Percentiles rank a stretch among this genome's conserved stretches.
phyloP scores from a whole-genome alignment of 2,329 filamentous ascomycete genomes.

The Talaromyces sp. region DNA sequence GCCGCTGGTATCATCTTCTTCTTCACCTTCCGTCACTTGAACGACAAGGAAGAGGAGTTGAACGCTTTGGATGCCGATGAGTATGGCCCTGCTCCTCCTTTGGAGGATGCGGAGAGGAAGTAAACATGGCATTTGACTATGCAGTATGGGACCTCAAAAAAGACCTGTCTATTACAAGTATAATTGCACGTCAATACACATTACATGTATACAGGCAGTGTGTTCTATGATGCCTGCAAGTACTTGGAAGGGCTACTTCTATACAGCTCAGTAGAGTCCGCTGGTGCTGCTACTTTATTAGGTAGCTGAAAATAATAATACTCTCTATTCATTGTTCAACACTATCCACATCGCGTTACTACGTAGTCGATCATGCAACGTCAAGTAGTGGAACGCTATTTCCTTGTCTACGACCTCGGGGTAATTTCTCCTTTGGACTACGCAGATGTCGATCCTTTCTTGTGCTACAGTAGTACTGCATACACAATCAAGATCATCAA shows the following conservation, averaged over 20 bases:
- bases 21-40: slow-evolving; percentile 47
- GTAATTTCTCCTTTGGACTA: background rate
- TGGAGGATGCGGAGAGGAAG: background rate
- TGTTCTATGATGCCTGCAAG: background rate
- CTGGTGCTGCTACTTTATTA: background rate
- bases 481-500: background rate
- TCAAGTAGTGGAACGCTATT: background rate
- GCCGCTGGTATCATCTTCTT: slow-evolving; percentile 47
- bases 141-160: background rate
- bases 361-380: background rate
- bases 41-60: slow-evolving; percentile 49
- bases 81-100: background rate
- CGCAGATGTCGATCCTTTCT: background rate
- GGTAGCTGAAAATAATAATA: background rate
- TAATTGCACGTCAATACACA: background rate
- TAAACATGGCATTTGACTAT: background rate
- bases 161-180: background rate
- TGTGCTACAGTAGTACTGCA: background rate
- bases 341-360: too few species aligned
- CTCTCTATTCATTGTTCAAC: background rate
- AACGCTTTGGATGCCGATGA: slow-evolving; percentile 46
- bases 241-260: background rate
- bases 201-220: background rate
- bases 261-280: background rate
- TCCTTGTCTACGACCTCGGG: background rate